A percentile compares a stretch with the other conserved stretches of the same genome.
phyloP scores from a whole-genome alignment of 2,329 filamentous ascomycete genomes.

The Pleoardoris graminearum region DNA sequence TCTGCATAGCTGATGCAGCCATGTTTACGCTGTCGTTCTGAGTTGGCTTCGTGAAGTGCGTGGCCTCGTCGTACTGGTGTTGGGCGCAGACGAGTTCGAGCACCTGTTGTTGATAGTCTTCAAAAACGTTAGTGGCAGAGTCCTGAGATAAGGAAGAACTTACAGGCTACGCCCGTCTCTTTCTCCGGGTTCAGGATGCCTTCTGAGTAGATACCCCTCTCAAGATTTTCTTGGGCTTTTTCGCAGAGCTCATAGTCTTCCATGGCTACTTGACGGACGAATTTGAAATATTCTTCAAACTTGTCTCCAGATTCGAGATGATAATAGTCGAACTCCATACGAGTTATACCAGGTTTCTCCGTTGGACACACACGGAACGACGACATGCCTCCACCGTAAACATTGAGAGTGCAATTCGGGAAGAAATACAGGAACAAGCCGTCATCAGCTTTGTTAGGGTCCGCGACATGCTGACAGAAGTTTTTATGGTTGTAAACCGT shows the following conservation, averaged over 20 bases:
- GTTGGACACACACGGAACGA: conserved; percentile 60
- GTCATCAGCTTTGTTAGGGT: conserved; percentile 57
- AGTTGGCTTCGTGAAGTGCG: background rate
- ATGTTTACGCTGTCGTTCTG: background rate
- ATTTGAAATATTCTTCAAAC: conserved; percentile 61
- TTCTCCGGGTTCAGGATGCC: conserved; percentile 60
- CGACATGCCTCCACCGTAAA: conserved; percentile 62
- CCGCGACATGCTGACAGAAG: conserved; percentile 60
- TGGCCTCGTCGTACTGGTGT: conserved; percentile 43
- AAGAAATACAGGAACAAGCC: conserved; percentile 63
- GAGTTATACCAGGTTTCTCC: conserved; percentile 52
- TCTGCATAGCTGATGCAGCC: conserved; percentile 6
- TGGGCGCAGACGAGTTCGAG: conserved; percentile 52
- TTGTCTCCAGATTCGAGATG: conserved; percentile 55
- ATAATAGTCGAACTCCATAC: conserved; percentile 65
- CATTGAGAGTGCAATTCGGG: conserved; percentile 59
- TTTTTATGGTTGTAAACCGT: conserved; percentile 58
- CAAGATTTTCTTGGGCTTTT: conserved; percentile 58
- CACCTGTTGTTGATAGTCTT: conserved; percentile 54
- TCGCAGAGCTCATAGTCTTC: conserved; percentile 63
- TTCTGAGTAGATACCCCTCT: conserved; percentile 58
- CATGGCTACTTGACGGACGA: conserved; percentile 59
- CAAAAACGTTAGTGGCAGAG: background rate
- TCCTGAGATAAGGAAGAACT: conserved; percentile 21
- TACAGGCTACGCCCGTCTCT: conserved; percentile 59